These are phyloP conservation scores for Pinus taeda DNA, from an alignment of 75 land plant genomes.

Conservation along the genomic window DNA sequence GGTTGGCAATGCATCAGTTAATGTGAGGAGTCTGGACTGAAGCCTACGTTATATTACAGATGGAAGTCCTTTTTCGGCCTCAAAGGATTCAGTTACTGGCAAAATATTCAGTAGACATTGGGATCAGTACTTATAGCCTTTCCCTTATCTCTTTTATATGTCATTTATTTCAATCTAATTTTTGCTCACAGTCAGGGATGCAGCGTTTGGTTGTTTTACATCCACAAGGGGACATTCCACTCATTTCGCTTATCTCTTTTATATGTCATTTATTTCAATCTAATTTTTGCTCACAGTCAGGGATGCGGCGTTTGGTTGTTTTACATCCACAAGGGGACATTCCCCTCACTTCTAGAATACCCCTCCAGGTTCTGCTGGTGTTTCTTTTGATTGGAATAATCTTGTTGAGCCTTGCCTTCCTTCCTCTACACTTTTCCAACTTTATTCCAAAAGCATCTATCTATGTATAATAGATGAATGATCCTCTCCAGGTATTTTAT, in stretches of 20 bases:
- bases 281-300: too few species aligned
- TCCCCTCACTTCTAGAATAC: too few species aligned
- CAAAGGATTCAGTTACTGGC: slow-evolving; percentile 52
- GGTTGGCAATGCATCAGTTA: slow-evolving; percentile 16
- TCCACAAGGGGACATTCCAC: not conserved
- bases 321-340: not conserved
- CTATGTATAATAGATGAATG: too few species aligned
- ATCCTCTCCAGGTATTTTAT: too few species aligned
- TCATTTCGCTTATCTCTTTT: not conserved
- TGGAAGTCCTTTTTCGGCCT: slow-evolving; percentile 44
- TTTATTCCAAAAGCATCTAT: too few species aligned
- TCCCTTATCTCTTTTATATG: not conserved
- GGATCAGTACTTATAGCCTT: slow-evolving; percentile 54
- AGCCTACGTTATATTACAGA: slow-evolving; percentile 56
- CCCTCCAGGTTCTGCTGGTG: too few species aligned
- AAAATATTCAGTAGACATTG: slow-evolving; percentile 60
- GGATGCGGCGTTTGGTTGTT: not conserved
- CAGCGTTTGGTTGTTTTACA: not conserved
- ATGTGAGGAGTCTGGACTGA: slow-evolving; percentile 69
- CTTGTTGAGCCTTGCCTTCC: too few species aligned
- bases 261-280: not conserved
- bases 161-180: not conserved
- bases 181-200: not conserved
- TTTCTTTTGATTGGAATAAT: too few species aligned
- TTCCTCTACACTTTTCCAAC: too few species aligned